Conservation (phyloP, 73 alveolate species). For the Paramecium sonneborni region DNA sequence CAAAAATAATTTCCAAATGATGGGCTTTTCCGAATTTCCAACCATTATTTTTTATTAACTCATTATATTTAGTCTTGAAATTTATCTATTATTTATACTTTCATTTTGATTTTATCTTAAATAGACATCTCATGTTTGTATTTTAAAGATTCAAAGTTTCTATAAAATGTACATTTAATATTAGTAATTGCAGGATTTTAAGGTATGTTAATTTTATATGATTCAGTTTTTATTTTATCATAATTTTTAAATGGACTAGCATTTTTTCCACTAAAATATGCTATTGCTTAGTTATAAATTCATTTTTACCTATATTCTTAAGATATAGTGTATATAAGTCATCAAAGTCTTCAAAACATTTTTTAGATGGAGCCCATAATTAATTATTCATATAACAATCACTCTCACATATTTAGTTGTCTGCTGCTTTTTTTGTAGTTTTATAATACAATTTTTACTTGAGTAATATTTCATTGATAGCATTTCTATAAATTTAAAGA, state of each 20-base stretch:
- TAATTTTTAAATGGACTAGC: not conserved
- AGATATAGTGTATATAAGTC: not conserved
- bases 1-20: not conserved
- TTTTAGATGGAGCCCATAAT: slow-evolving; percentile 1
- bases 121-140: slow-evolving; percentile 20
- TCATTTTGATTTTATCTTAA: not conserved
- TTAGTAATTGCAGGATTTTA: not conserved
- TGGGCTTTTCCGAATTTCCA: not conserved
- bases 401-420: not conserved
- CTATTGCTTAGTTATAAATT: not conserved
- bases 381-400: not conserved
- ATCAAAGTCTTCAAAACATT: not conserved
- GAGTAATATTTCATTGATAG: not conserved
- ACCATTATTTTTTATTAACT: not conserved
- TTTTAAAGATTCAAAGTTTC: not conserved
- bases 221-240: not conserved
- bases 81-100: not conserved
- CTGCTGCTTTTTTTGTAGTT: not conserved
- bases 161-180: not conserved
- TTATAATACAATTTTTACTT: not conserved
- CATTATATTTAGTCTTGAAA: not conserved
- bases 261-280: not conserved
- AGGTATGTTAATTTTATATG: not conserved
- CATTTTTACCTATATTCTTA: not conserved
- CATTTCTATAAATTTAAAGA: not conserved